These are phyloP conservation scores for Lactarius trivialis DNA, from an alignment of 768 basidiomycete species.

Conservation along the genomic window DNA sequence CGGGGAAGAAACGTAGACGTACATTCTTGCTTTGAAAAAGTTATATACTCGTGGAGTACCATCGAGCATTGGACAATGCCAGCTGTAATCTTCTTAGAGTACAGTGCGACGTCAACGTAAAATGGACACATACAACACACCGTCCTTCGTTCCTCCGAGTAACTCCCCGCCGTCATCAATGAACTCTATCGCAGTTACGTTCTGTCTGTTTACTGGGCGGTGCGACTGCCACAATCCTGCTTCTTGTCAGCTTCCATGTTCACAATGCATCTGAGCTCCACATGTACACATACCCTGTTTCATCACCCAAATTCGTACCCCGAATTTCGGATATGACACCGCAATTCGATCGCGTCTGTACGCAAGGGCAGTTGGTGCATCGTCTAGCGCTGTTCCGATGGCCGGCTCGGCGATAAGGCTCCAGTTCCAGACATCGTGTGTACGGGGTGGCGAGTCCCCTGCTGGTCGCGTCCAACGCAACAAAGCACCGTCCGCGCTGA, in stretches of 20 bases:
- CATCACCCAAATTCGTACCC: conserved; percentile 23
- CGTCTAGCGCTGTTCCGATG: conserved; percentile 6
- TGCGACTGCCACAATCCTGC: conserved; percentile 59
- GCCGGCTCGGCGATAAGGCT: conserved; percentile 13
- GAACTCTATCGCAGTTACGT: conserved; percentile 59
- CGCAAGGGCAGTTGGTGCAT: conserved; percentile 23
- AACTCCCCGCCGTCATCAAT: conserved; percentile 56
- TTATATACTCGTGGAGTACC: conserved; percentile 55
- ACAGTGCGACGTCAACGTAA: neutral
- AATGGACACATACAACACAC: conserved; percentile 47
- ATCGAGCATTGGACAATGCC: conserved; percentile 64
- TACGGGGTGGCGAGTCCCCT: conserved; percentile 26
- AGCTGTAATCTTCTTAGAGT: conserved; percentile 33
- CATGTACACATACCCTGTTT: conserved; percentile 20
- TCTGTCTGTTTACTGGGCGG: conserved; percentile 55
- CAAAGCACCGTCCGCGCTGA: conserved; percentile 46
- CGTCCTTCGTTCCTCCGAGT: conserved; percentile 64
- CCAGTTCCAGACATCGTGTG: conserved; percentile 21
- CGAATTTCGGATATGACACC: conserved; percentile 20
- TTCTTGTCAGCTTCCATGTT: neutral
- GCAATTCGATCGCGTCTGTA: conserved; percentile 20
- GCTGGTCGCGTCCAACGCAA: conserved; percentile 57
- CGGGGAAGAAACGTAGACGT: conserved; percentile 24
- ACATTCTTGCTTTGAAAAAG: conserved; percentile 57
- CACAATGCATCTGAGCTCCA: conserved; percentile 32